These are phyloP conservation scores for Sequoia sempervirens DNA, from an alignment of 75 land plant species.

Conservation along the genomic window DNA sequence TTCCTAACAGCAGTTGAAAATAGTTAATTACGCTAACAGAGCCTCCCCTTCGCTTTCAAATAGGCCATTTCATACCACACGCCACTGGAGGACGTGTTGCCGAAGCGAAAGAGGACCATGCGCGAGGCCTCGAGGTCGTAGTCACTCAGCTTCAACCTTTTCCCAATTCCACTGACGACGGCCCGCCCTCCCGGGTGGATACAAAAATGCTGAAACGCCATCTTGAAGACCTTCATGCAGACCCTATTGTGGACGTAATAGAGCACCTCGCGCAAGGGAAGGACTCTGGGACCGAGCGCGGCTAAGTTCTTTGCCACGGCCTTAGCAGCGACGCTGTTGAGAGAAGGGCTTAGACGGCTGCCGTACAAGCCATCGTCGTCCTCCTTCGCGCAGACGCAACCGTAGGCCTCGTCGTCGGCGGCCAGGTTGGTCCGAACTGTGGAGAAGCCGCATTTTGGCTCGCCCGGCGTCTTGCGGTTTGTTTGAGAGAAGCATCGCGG, in stretches of 20 bases:
- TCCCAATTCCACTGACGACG: constrained; percentile 45
- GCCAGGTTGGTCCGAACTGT: too few species aligned
- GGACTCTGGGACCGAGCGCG: not conserved
- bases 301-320: too few species aligned
- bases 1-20: too few species aligned
- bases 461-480: too few species aligned
- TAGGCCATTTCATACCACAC: constrained; percentile 65
- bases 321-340: too few species aligned
- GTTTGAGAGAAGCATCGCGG: too few species aligned
- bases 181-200: constrained; percentile 52
- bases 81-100: constrained; percentile 64
- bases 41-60: constrained; percentile 58
- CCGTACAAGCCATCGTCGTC: too few species aligned
- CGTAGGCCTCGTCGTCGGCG: too few species aligned
- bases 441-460: too few species aligned
- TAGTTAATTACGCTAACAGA: too few species aligned
- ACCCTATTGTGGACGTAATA: constrained; percentile 2
- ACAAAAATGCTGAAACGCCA: constrained; percentile 20
- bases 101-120: constrained; percentile 58
- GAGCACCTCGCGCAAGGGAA: constrained; percentile 29
- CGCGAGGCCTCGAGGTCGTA: constrained; percentile 52
- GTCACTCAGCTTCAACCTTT: not conserved
- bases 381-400: too few species aligned
- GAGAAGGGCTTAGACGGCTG: too few species aligned
- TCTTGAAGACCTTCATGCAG: not conserved